Evolutionary conservation across 2,329 filamentous ascomycete genomes (phyloP), one percentile per base, ranked within the genome.

Genomic region (Diaporthe citriasiana): DNA sequence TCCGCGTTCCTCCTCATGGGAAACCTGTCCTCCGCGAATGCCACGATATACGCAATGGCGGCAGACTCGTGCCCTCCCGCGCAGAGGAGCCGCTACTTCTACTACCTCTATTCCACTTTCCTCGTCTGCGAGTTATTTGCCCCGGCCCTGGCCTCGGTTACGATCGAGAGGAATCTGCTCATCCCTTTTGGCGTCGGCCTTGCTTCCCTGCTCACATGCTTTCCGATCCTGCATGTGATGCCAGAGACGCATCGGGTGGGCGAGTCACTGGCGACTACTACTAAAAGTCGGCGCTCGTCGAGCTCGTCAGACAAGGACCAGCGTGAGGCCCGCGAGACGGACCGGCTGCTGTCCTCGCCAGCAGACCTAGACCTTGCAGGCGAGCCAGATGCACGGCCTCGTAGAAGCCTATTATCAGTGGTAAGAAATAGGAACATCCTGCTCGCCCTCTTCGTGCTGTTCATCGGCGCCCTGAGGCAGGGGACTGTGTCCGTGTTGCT

Each of bases 101-200:
- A 75, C 66, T 75, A 75, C 60, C 72, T 75, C 9, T 75, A 75
- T 47, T 75, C 74, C 10, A 75, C 74, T 6, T 75, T 75, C 45
- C 60, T 74, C 35, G 74, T 75, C 68, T 73, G 74, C 35, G 71
- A 75, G 74, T 68, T 75, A 12, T 69, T 75, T 13, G 74, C 72
- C 15, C 74, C 74, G 4, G 74, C 72, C 30, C 53, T 75, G 25
- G 74, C 72, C 30, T 73, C 72, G 7, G 35, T 69, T 6, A 74
- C 74, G 30, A 72, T 75, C 59, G 74, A 75, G 53, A 68, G 17
- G 17, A 70, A 72, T 19, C 30, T 75, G 2, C 42, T 74, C 5
- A 65, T 75, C 13, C 74, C 74, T 6, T 75, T 75, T 19, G 74
- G 53, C 56, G 69, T 75, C 19, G 74, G 74, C 8, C 56, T 74